A percentile compares a stretch with the other conserved stretches of the same genome.
Conservation (phyloP, 805 yeast species). For the Lipomyces kockii region DNA sequence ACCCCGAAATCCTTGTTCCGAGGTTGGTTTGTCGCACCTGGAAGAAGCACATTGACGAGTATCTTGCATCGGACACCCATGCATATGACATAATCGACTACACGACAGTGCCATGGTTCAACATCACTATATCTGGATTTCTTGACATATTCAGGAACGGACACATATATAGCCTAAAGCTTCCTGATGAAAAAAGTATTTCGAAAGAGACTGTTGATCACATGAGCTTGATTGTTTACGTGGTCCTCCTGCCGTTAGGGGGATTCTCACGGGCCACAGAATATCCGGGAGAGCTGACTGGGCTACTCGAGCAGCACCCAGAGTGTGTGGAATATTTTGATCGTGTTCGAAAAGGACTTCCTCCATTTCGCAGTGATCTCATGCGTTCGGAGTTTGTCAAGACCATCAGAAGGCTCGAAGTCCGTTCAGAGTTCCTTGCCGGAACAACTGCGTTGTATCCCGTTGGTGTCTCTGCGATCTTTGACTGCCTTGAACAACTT, state of each 20-base stretch:
- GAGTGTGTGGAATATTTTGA: conserved; percentile 1
- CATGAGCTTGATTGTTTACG: background rate
- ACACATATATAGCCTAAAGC: background rate
- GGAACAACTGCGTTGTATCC: conserved; percentile 3
- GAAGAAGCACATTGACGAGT: conserved; percentile 1
- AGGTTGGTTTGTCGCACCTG: background rate
- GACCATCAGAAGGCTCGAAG: background rate
- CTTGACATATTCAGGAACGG: background rate
- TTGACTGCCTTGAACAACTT: background rate
- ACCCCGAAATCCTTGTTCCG: background rate
- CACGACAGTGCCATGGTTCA: background rate
- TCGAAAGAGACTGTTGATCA: background rate
- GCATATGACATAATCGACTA: background rate
- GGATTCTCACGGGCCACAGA: background rate
- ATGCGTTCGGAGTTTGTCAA: background rate
- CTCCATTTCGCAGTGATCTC: background rate
- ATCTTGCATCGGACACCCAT: background rate
- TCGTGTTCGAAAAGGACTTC: background rate
- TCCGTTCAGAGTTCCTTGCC: background rate
- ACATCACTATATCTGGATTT: background rate
- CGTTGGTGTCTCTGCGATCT: background rate
- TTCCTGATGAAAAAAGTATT: background rate
- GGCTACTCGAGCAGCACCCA: background rate
- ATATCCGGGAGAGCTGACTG: background rate
- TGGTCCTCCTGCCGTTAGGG: background rate